Conservation (phyloP, 805 yeast genomes). For the Debaryomyces prosopidis region DNA sequence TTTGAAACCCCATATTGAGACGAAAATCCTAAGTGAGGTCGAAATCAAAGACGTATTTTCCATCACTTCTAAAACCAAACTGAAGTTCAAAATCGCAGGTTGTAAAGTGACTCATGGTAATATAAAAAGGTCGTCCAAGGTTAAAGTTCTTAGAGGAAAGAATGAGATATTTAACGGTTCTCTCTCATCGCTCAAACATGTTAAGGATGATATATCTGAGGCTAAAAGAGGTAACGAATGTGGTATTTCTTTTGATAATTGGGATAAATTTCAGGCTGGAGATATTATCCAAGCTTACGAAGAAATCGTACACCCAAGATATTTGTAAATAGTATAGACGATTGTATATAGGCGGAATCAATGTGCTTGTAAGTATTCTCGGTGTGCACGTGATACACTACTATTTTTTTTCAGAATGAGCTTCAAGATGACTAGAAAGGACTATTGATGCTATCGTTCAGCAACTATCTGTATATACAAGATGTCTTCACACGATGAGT, state of each 20-base stretch:
- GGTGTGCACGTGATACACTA: no score
- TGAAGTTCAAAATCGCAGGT: constrained; percentile 74
- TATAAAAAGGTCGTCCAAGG: constrained; percentile 56
- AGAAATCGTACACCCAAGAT: constrained; percentile 48
- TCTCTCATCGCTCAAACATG: constrained; percentile 73
- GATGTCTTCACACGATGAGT: constrained; percentile 46
- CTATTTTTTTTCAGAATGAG: no score
- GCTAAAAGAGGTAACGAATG: constrained; percentile 88
- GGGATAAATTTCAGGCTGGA: constrained; percentile 71
- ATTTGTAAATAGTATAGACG: constrained; percentile 20
- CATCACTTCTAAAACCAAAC: constrained; percentile 58
- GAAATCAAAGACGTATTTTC: constrained; percentile 71
- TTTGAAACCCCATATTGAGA: constrained; percentile 66
- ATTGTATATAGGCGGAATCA: not conserved
- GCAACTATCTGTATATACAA: not conserved
- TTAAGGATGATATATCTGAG: constrained; percentile 75
- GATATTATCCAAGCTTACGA: constrained; percentile 77
- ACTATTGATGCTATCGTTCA: no score
- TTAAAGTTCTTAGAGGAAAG: constrained; percentile 56
- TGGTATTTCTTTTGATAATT: constrained; percentile 72
- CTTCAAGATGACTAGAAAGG: no score
- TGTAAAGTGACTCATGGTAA: constrained; percentile 75
- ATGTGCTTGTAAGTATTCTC: not conserved
- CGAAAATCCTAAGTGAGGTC: constrained; percentile 64
- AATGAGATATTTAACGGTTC: constrained; percentile 55